phyloP scores from a whole-genome alignment of 2,329 filamentous ascomycete species.

The Aspergillus versicolor region DNA sequence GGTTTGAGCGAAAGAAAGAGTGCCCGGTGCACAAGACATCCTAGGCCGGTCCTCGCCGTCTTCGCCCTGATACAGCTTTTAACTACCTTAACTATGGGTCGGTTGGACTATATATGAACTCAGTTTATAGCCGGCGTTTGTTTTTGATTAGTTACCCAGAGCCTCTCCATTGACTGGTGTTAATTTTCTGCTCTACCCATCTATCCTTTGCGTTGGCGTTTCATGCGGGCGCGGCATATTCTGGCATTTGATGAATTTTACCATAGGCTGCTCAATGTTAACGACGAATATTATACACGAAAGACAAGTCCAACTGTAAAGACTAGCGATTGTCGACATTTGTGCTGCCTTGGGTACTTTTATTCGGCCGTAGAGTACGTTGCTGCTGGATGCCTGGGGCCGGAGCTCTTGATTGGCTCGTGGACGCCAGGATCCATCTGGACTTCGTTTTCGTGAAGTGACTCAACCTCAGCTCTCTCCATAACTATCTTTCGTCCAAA shows the following conservation, averaged over 20 bases:
- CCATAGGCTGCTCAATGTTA: background rate
- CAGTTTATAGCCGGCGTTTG: conserved; percentile 11
- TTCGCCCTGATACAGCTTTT: background rate
- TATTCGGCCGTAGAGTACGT: background rate
- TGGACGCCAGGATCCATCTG: background rate
- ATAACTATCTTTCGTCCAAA: conserved; percentile 6
- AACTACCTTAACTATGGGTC: background rate
- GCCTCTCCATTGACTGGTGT: background rate
- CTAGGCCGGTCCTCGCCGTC: conserved; percentile 7
- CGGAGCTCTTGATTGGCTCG: conserved; percentile 4
- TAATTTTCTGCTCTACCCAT: background rate
- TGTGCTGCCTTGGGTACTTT: background rate
- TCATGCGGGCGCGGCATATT: conserved; percentile 1
- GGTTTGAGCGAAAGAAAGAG: conserved; percentile 59
- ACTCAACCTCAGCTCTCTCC: background rate
- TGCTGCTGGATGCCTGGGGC: background rate
- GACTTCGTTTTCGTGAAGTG: background rate
- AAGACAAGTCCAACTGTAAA: background rate
- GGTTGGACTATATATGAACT: conserved; percentile 6
- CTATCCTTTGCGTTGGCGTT: conserved; percentile 1
- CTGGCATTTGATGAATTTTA: background rate
- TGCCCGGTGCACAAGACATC: conserved; percentile 61
- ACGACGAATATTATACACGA: background rate
- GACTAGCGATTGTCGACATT: background rate
- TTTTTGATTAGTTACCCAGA: background rate